Percentiles rank a stretch among this genome's conserved stretches.
phyloP scores from a whole-genome alignment of 257 asterid genomes.

The Ilex aquifolium region DNA sequence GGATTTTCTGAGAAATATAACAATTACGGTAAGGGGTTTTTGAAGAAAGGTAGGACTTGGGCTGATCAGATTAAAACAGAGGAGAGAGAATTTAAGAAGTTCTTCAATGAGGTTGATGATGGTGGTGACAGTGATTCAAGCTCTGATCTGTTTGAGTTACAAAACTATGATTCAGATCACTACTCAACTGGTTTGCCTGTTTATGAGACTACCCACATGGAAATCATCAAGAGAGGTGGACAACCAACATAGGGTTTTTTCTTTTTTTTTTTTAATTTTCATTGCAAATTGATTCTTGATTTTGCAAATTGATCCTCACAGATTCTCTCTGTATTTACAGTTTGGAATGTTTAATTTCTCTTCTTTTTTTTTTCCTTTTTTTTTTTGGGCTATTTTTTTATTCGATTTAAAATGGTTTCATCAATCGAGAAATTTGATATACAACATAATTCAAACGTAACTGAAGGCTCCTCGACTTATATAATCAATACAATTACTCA shows the following conservation, averaged over 20 bases:
- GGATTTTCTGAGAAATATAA: conserved; percentile 10
- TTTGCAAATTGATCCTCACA: neutral
- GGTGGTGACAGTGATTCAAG: conserved; percentile 11
- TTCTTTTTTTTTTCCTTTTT: conserved; percentile 5
- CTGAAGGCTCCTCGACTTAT: too few species aligned
- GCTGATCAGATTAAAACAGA: conserved; percentile 15
- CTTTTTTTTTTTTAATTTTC: neutral
- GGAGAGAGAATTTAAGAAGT: conserved; percentile 27
- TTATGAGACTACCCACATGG: conserved; percentile 40
- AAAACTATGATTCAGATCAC: conserved; percentile 8
- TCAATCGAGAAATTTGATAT: too few species aligned
- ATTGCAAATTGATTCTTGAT: neutral
- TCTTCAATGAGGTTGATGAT: conserved; percentile 13
- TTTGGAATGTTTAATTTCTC: conserved; percentile 18
- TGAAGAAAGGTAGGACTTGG: conserved; percentile 24
- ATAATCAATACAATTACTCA: too few species aligned
- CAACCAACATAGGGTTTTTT: conserved; percentile 10
- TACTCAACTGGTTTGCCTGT: conserved; percentile 44
- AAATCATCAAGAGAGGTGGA: conserved; percentile 31
- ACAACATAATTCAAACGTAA: too few species aligned
- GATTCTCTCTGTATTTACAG: conserved; percentile 18
- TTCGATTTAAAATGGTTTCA: too few species aligned
- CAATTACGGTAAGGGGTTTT: conserved; percentile 15
- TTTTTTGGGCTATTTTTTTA: neutral
- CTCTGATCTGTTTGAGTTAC: conserved; percentile 14